phyloP scores from a whole-genome alignment of 495 filamentous ascomycete genomes.

The Bombardia bombarda region DNA sequence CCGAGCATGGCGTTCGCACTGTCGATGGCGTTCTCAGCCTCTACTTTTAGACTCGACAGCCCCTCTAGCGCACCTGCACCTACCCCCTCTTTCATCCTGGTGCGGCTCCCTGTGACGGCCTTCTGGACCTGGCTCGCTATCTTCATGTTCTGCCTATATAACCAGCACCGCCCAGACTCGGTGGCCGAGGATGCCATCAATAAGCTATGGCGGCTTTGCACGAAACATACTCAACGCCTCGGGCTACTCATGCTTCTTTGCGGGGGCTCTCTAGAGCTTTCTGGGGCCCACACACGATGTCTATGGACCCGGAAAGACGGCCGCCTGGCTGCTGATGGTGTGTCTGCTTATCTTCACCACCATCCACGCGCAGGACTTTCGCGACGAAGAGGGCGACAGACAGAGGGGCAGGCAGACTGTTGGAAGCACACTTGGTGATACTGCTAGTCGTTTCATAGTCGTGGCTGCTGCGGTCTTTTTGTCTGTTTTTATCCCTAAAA shows the following conservation, averaged over 20 bases:
- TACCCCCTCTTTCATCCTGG: not conserved
- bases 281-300: conserved; percentile 4
- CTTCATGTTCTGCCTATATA: conserved; percentile 37
- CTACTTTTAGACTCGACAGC: not conserved
- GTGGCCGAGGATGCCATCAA: conserved; percentile 47
- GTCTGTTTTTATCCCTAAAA: conserved; percentile 28
- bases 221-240: conserved; percentile 41
- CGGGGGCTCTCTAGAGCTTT: conserved; percentile 20
- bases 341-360: conserved; percentile 39
- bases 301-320: conserved; percentile 11
- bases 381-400: conserved; percentile 40
- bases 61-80: too few relatives aligned
- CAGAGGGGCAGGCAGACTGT: conserved; percentile 33
- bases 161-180: conserved; percentile 40
- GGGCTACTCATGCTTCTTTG: conserved; percentile 29
- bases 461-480: conserved; percentile 29
- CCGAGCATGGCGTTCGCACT: not conserved
- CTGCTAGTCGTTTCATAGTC: conserved; percentile 29
- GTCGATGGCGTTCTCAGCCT: not conserved
- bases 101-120: conserved; percentile 14
- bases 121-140: conserved; percentile 27
- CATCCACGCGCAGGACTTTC: conserved; percentile 46
- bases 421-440: conserved; percentile 37
- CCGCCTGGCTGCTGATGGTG: conserved; percentile 38
- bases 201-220: conserved; percentile 43